Percentiles rank a stretch among this genome's conserved stretches.
Conservation (phyloP, 2,329 filamentous ascomycete species). For the Trichoderma lentiforme region DNA sequence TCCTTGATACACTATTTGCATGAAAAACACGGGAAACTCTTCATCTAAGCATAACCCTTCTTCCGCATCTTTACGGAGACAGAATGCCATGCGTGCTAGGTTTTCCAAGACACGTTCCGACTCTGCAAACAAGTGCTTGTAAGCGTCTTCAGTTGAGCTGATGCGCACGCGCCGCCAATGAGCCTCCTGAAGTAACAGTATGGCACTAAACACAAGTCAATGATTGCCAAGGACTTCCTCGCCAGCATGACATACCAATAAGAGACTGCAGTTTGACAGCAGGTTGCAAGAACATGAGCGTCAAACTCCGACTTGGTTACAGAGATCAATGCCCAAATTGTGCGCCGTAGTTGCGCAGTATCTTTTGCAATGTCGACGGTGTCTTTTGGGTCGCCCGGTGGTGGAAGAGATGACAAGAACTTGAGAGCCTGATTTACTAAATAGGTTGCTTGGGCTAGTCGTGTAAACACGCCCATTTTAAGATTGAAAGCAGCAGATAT, state of each 20-base stretch:
- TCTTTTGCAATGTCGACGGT: neutral
- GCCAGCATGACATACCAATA: neutral
- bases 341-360: neutral
- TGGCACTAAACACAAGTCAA: neutral
- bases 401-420: neutral
- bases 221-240: neutral
- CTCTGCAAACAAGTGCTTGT: neutral
- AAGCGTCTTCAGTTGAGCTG: neutral
- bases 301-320: neutral
- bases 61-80: neutral
- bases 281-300: neutral
- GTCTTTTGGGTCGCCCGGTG: neutral
- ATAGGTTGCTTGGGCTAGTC: neutral
- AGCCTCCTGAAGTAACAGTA: neutral
- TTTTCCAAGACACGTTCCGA: neutral
- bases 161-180: neutral
- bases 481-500: conserved; percentile 2
- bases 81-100: neutral
- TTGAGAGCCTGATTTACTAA: neutral
- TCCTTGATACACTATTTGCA: neutral
- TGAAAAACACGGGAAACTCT: neutral
- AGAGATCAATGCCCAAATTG: neutral
- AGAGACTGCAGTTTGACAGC: neutral
- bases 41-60: neutral
- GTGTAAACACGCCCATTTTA: neutral